Base-by-base conservation (phyloP, 2,329 filamentous ascomycete species). In the Plectosphaerella cucumerina region DNA sequence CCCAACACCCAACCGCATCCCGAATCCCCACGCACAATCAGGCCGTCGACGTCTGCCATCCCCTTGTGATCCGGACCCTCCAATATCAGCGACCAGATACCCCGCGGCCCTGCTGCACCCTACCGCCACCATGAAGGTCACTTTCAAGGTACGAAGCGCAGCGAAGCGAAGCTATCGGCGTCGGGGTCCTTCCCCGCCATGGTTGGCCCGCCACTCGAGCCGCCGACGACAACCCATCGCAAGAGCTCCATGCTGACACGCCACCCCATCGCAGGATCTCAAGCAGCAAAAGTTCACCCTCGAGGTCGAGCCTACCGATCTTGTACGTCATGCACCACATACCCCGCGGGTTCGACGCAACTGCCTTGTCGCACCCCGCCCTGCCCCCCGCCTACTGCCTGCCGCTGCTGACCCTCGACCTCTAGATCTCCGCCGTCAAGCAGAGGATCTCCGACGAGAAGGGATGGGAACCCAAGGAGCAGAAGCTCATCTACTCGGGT, bases 401-500 rank as follows among this genome's bases (percentile, higher is more conserved):
- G 22, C 42, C 35, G 48, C 53, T 49, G 45, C 57, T 54, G 51
- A 57, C 51, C 21, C 8, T 22, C n/a, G 39, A 42, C 26, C 26
- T 49, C 11, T 63, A 96, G 92, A 89, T 99, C 69, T 89, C 87
- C 56, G 76, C 87, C 55, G 84, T 99, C 65, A 99, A 99, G 81
- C 84, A 89, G 67, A 96, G 94, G 78, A 96, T 99, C 61, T 81
- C 86, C 31, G 79, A 84, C 57, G 92, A 96, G 71, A 97, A 97
- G 74, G 90, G 91, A 70, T 97, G 93, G 90, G 92, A 96, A 55
- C 83, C 88, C 47, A 84, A 90, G 65, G 81, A 85, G 58, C 89
- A 96, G 74, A 97, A 97, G 80, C 85, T 99, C 65, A 99, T 99
- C 73, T 97, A 97, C 73, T 97, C 94, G 52, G 94, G 92, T 96